Conservation (phyloP, 495 filamentous ascomycete genomes). For the Xylaria nigripes region DNA sequence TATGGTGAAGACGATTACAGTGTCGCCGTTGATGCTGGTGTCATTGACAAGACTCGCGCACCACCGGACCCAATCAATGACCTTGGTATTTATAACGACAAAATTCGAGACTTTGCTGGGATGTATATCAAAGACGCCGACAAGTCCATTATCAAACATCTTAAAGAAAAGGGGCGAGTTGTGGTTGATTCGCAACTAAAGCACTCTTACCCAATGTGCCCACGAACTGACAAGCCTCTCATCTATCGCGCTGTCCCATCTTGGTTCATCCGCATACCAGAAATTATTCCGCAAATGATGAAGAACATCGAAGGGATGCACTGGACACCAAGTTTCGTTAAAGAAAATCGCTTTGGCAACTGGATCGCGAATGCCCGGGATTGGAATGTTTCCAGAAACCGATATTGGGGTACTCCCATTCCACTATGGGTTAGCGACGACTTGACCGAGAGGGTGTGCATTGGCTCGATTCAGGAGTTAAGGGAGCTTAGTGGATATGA, state of each 20-base stretch:
- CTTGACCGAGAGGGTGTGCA: slow-evolving; percentile 73
- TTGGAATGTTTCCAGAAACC: slow-evolving; percentile 93
- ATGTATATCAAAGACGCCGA: slow-evolving; percentile 93
- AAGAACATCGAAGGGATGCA: slow-evolving; percentile 82
- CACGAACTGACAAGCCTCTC: slow-evolving; percentile 88
- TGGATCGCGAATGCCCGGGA: slow-evolving; percentile 92
- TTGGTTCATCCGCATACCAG: slow-evolving; percentile 87
- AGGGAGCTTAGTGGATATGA: slow-evolving; percentile 78
- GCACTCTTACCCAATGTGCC: slow-evolving; percentile 94
- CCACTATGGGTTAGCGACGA: slow-evolving; percentile 91
- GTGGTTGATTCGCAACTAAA: slow-evolving; percentile 85
- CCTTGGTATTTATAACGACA: slow-evolving; percentile 67
- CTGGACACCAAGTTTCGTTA: slow-evolving; percentile 90
- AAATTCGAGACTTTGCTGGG: slow-evolving; percentile 77
- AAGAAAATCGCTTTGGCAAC: slow-evolving; percentile 73
- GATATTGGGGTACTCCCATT: slow-evolving; percentile 96
- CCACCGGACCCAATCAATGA: slow-evolving; percentile 90
- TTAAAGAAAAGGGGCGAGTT: slow-evolving; percentile 72
- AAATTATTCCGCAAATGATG: slow-evolving; percentile 84
- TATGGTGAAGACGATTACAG: slow-evolving; percentile 98
- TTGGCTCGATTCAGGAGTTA: slow-evolving; percentile 80
- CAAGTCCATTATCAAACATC: slow-evolving; percentile 85
- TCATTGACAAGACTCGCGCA: slow-evolving; percentile 65
- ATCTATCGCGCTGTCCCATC: slow-evolving; percentile 92
- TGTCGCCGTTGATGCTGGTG: slow-evolving; percentile 65